These are phyloP conservation scores for Biscogniauxia marginata DNA, from an alignment of 2,329 filamentous ascomycete genomes.

Conservation along the genomic window DNA sequence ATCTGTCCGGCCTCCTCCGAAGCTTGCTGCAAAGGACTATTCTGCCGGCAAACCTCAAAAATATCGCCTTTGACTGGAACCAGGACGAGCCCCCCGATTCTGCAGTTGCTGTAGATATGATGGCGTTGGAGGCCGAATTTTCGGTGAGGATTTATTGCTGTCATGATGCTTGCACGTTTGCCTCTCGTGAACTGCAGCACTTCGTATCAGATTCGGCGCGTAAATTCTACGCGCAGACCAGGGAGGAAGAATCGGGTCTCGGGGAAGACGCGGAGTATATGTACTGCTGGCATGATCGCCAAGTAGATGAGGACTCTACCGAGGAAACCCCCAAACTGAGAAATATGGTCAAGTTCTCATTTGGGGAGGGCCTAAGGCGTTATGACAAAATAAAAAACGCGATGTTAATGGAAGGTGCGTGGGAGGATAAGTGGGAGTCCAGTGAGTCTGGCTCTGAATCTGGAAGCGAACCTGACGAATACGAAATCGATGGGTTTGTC, in stretches of 20 bases:
- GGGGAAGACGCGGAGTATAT: slow-evolving; percentile 19
- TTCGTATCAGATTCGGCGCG: slow-evolving; percentile 20
- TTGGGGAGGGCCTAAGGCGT: slow-evolving; percentile 1
- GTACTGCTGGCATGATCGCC: slow-evolving; percentile 31
- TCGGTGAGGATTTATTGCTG: slow-evolving; percentile 19
- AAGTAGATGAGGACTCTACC: slow-evolving; percentile 8
- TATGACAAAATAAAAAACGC: slow-evolving; percentile 10
- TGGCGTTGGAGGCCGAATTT: not conserved
- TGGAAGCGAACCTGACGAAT: slow-evolving; percentile 13
- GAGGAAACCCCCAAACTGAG: slow-evolving; percentile 3
- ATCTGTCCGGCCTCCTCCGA: not conserved
- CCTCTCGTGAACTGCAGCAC: slow-evolving; percentile 20
- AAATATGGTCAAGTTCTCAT: slow-evolving; percentile 20
- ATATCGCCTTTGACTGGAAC: not conserved
- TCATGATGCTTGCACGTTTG: not conserved
- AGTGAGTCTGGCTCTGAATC: slow-evolving; percentile 7
- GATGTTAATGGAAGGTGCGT: not conserved
- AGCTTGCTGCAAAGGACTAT: not conserved
- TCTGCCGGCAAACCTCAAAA: not conserved
- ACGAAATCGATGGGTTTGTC: slow-evolving; percentile 26
- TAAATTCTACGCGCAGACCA: slow-evolving; percentile 19
- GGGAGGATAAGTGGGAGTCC: slow-evolving; percentile 7
- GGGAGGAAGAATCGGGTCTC: slow-evolving; percentile 17
- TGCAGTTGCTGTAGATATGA: no score
- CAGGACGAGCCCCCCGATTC: not conserved